Percentiles rank a stretch among this genome's conserved stretches.
phyloP scores from a whole-genome alignment of 2,329 filamentous ascomycete species.

The Alternaria novae-zelandiae region DNA sequence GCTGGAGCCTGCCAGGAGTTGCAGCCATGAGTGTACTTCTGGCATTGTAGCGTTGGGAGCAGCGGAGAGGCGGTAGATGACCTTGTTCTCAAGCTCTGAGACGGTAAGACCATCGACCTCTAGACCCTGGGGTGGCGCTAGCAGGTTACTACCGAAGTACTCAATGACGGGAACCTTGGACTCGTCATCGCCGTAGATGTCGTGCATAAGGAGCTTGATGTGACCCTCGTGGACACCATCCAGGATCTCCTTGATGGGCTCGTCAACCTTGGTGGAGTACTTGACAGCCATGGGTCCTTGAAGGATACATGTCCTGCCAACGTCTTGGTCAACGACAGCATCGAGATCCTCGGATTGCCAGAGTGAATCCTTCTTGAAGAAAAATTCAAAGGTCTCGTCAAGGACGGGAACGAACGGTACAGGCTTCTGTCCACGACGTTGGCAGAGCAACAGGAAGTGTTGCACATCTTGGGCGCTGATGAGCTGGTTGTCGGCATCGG shows the following conservation, averaged over 20 bases:
- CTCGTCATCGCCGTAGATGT: conserved; percentile 78
- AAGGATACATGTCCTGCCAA: conserved; percentile 92
- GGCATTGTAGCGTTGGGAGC: conserved; percentile 77
- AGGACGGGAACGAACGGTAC: conserved; percentile 95
- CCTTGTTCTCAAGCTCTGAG: conserved; percentile 78
- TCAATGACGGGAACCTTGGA: conserved; percentile 82
- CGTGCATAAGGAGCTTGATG: conserved; percentile 77
- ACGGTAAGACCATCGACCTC: conserved; percentile 88
- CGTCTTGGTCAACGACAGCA: conserved; percentile 93
- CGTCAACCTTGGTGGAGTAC: conserved; percentile 87
- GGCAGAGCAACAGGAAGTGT: conserved; percentile 92
- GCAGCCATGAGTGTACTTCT: conserved; percentile 81
- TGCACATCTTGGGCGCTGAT: conserved; percentile 99
- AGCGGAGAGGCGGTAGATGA: conserved; percentile 81
- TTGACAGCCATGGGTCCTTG: conserved; percentile 92
- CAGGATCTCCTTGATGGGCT: conserved; percentile 93
- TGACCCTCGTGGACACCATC: conserved; percentile 89
- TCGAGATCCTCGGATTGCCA: conserved; percentile 99
- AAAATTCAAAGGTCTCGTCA: conserved; percentile 97
- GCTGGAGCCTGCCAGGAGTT: conserved; percentile 81
- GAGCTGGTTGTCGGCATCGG: conserved; percentile 85
- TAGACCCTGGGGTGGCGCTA: conserved; percentile 67
- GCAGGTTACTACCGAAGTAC: conserved; percentile 91
- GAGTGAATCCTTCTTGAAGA: conserved; percentile 99
- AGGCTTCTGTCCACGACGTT: conserved; percentile 91